A percentile compares a stretch with the other conserved stretches of the same genome.
These are phyloP conservation scores for Exophiala xenobiotica DNA, from an alignment of 2,329 filamentous ascomycete species.

Conservation along the genomic window DNA sequence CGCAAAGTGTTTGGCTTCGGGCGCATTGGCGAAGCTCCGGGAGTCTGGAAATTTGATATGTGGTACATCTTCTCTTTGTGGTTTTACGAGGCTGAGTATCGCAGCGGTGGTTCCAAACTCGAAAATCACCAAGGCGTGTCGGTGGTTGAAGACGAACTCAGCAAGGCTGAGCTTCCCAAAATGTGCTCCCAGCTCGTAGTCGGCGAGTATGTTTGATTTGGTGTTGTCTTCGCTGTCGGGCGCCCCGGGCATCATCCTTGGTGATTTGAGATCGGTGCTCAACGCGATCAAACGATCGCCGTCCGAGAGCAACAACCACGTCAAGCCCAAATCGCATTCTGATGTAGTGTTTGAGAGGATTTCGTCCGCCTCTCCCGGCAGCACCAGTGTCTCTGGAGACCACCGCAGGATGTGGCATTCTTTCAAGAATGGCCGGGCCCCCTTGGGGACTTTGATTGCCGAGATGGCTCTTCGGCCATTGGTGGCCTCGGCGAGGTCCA, in stretches of 20 bases:
- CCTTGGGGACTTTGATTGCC: slow-evolving; percentile 8
- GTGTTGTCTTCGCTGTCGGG: slow-evolving; percentile 1
- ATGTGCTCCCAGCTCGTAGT: slow-evolving; percentile 24
- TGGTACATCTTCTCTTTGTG: slow-evolving; percentile 25
- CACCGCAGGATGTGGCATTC: slow-evolving; percentile 21
- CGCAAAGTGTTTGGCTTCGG: slow-evolving; percentile 18
- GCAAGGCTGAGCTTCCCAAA: slow-evolving; percentile 23
- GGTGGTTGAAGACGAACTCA: slow-evolving; percentile 28
- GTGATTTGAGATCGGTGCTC: slow-evolving; percentile 13
- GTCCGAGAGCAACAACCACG: slow-evolving; percentile 25
- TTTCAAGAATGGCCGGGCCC: slow-evolving; percentile 8
- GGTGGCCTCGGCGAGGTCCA: slow-evolving; percentile 15
- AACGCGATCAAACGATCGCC: slow-evolving; percentile 20
- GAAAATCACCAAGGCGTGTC: slow-evolving; percentile 26
- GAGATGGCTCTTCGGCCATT: slow-evolving; percentile 13
- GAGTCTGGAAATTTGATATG: slow-evolving; percentile 25
- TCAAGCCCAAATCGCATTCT: slow-evolving; percentile 8
- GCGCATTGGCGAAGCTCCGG: slow-evolving; percentile 11
- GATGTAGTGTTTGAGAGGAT: slow-evolving; percentile 11
- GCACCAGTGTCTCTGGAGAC: slow-evolving; percentile 18
- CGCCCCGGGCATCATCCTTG: slow-evolving; percentile 3
- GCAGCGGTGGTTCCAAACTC: slow-evolving; percentile 19
- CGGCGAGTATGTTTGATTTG: slow-evolving; percentile 21
- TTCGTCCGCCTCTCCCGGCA: slow-evolving; percentile 2
- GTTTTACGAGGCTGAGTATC: slow-evolving; percentile 22